Percentiles rank a stretch among this genome's conserved stretches.
These are phyloP conservation scores for Heliamphora exappendiculata DNA, from an alignment of 148 eudicot genomes.

Conservation along the genomic window DNA sequence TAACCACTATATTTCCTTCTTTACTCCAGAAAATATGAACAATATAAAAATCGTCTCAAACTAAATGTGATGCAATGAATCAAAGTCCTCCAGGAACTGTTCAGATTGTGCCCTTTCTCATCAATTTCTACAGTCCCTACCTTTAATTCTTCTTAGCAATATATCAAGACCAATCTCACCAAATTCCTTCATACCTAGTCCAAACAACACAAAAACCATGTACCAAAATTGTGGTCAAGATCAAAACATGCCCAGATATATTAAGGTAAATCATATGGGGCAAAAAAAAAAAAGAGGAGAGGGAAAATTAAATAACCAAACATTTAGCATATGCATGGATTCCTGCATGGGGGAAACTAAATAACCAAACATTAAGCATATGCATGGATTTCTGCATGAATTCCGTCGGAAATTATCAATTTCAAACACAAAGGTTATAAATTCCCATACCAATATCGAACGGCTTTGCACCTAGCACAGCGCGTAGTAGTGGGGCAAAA, in stretches of 20 bases:
- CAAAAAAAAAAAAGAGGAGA: not conserved
- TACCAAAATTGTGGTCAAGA: not conserved
- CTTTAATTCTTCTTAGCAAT: not conserved
- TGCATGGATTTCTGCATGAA: not conserved
- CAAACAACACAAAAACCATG: not conserved
- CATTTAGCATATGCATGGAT: not conserved
- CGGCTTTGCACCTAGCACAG: slow-evolving; percentile 66
- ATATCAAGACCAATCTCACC: not conserved
- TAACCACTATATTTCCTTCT: not conserved
- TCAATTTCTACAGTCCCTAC: not conserved
- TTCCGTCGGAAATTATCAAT: not conserved
- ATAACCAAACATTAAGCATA: not conserved
- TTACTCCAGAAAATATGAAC: not conserved
- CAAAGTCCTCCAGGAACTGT: not conserved
- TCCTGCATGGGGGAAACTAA: too few relatives aligned
- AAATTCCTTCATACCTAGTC: not conserved
- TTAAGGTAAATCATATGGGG: not conserved
- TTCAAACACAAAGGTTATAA: not conserved
- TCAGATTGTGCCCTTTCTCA: not conserved
- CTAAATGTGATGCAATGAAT: not conserved
- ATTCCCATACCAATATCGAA: slow-evolving; percentile 59
- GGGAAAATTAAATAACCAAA: not conserved
- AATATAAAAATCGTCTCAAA: not conserved
- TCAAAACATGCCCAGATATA: slow-evolving; percentile 5
- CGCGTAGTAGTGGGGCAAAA: slow-evolving; percentile 44